Evolutionary conservation across 768 basidiomycete genomes (phyloP), one percentile per base, ranked within the genome.

Genomic region (Pleurotus pulmonarius): DNA sequence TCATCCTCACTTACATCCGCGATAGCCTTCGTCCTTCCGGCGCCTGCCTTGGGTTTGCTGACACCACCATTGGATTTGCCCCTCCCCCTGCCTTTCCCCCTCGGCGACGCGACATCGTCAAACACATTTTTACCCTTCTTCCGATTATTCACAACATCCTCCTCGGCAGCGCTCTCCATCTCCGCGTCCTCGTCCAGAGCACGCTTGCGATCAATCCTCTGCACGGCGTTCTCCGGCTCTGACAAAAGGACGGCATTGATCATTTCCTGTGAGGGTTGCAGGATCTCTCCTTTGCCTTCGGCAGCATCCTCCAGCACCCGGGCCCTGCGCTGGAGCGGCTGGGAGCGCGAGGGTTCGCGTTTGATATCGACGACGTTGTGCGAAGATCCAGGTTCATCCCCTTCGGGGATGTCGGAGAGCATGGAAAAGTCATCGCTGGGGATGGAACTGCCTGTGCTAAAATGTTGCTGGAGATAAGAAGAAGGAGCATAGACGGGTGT

Each of bases 201-300:
- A 41, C 79, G 77, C 64, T 80, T 82, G 40, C 71, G 71, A 45
- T 59, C 60, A 24, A 67, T 72, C 46, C 68, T 72, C 13, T 56
- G 55, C 48, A 53, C 55, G 22, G 4, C 22, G 40, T 34, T 15
- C 55, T 37, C 44, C 29, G 49, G 58, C 29, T 65, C 66, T 56
- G 66, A 61, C 56, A 70, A 71, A 49, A 69, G 63, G 22, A 60
- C 65, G 11, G 71, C 75, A 46, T 73, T 67, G 34, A 83, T 73
- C 80, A 87, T 83, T 63, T 87, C 83, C 68, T 71, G 75, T 22
- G 82, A 79, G 18, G 83, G 84, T 58, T 82, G 78, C 0, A 74
- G 73, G 7, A 82, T 70, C 1, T 70, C 76, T 2, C 66, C 65
- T 45, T 80, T 77, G 2, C 68, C 67, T 43, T 81, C 79, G 4